A percentile compares a stretch with the other conserved stretches of the same genome.
Evolutionary conservation across 306 rosid genomes (phyloP).

Genomic region (Parietaria judaica): DNA sequence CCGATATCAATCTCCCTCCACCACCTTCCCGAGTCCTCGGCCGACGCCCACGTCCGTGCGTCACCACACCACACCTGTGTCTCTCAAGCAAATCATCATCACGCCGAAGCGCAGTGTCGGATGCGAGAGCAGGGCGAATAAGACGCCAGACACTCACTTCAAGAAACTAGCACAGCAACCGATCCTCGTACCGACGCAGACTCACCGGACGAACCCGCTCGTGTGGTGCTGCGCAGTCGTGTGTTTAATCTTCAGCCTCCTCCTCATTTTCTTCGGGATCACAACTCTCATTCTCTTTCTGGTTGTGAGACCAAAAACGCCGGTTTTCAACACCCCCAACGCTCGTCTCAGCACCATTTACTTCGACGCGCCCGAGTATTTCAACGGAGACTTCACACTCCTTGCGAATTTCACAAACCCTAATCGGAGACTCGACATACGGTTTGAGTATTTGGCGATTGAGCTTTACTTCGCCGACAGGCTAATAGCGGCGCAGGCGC

Average conservation of each 20-base stretch:
- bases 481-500: conserved; percentile 54
- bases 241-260: conserved; percentile 70
- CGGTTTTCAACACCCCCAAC: conserved; percentile 61
- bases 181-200: conserved; percentile 29
- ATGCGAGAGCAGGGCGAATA: conserved; percentile 16
- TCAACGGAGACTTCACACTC: conserved; percentile 73
- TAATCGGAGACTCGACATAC: conserved; percentile 46
- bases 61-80: conserved; percentile 23
- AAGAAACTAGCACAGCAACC: conserved; percentile 23
- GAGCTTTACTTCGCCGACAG: conserved; percentile 64
- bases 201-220: conserved; percentile 58
- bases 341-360: conserved; percentile 67
- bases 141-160: conserved; percentile 13
- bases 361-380: conserved; percentile 64
- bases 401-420: conserved; percentile 85
- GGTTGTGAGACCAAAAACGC: conserved; percentile 54
- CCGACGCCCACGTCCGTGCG: conserved; percentile 14
- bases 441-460: conserved; percentile 49
- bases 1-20: neutral
- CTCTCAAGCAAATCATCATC: conserved; percentile 32
- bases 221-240: conserved; percentile 64
- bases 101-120: conserved; percentile 26
- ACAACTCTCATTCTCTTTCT: conserved; percentile 60
- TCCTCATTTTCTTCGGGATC: conserved; percentile 72
- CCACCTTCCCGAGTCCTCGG: conserved; percentile 6